Evolutionary conservation across 192 early-diverging fungal species (phyloP).

Genomic region (Podila horticola): DNA sequence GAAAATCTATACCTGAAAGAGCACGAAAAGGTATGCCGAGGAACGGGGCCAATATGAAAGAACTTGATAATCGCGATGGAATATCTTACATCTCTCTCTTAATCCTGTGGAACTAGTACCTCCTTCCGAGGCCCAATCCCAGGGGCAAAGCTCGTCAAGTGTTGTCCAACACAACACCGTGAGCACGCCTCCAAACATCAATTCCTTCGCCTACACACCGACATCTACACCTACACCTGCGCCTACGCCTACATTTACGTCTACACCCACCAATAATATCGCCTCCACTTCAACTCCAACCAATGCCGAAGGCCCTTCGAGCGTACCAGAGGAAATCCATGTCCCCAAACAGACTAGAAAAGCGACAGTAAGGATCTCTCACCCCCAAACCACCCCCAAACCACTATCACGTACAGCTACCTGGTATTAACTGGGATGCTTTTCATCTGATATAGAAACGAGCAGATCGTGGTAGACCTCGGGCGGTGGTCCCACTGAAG

Average conservation of each 20-base stretch:
- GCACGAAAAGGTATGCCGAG: not conserved
- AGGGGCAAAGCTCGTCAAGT: no score
- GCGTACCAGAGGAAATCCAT: not conserved
- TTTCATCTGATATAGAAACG: constrained; percentile 52
- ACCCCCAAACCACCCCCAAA: no score
- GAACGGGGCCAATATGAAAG: no score
- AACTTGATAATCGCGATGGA: no score
- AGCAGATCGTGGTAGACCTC: constrained; percentile 67
- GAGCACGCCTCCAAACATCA: not conserved
- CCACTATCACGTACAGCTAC: no score
- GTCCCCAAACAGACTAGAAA: not conserved
- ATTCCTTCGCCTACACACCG: not conserved
- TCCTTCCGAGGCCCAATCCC: no score
- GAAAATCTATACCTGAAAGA: not conserved
- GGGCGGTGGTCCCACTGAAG: constrained; percentile 62
- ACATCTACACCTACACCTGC: not conserved
- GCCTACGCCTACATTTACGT: not conserved
- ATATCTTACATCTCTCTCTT: not conserved
- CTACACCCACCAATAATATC: not conserved
- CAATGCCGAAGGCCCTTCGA: not conserved
- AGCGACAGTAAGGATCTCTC: not conserved
- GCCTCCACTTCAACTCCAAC: not conserved
- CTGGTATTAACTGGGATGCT: not conserved
- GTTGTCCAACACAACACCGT: no score
- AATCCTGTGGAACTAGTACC: no score